phyloP scores from a whole-genome alignment of 2,329 filamentous ascomycete genomes.

The Colletotrichum scovillei region DNA sequence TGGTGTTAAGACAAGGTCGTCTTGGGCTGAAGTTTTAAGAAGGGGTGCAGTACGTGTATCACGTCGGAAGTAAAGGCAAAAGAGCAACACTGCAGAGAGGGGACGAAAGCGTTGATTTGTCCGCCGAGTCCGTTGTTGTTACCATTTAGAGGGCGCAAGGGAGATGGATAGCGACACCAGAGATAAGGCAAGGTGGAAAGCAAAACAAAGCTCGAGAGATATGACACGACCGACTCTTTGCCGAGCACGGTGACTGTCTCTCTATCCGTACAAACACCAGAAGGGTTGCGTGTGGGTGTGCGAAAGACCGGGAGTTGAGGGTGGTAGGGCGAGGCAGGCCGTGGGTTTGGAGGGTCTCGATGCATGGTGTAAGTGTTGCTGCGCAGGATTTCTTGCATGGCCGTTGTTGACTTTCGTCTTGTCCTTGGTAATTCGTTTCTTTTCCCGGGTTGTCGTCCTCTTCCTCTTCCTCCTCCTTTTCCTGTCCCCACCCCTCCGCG shows the following conservation, averaged over 20 bases:
- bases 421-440: constrained; percentile 11
- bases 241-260: neutral
- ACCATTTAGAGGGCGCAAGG: neutral
- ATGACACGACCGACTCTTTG: neutral
- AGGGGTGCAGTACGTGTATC: neutral
- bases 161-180: neutral
- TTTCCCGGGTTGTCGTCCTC: constrained; percentile 2
- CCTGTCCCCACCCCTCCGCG: neutral
- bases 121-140: neutral
- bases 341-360: neutral
- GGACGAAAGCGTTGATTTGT: neutral
- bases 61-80: constrained; percentile 13
- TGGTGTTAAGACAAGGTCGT: neutral
- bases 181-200: neutral
- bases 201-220: neutral
- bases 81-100: neutral
- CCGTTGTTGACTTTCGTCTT: constrained; percentile 10
- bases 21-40: constrained; percentile 1
- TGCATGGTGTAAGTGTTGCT: neutral
- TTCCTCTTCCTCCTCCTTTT: neutral
- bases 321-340: constrained; percentile 20
- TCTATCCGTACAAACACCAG: neutral
- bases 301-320: neutral
- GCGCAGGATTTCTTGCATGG: constrained; percentile 24
- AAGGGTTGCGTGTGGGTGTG: neutral